Evolutionary conservation across 169 alveolate species (phyloP).

Genomic region (Plasmodium coatneyi): DNA sequence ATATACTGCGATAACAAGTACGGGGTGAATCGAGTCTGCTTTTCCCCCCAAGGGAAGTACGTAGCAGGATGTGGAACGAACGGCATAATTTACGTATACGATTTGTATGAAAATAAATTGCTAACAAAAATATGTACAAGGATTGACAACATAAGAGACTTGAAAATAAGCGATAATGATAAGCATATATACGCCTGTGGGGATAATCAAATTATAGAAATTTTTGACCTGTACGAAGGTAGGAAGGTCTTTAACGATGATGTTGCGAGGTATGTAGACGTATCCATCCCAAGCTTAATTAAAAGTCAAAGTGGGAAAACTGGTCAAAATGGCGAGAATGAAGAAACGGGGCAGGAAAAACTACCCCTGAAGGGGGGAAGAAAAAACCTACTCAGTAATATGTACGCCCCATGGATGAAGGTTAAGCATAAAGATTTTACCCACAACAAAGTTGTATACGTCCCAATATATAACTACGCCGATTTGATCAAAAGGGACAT

Average conservation of each 20-base stretch:
- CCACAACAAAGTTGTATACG: conserved; percentile 17
- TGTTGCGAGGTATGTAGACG: conserved; percentile 46
- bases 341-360: neutral
- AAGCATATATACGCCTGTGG: conserved; percentile 76
- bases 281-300: conserved; percentile 50
- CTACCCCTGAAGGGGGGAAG: neutral
- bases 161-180: conserved; percentile 70
- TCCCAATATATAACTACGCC: conserved; percentile 55
- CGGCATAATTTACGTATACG: conserved; percentile 65
- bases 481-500: conserved; percentile 52
- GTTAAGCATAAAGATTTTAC: conserved; percentile 39
- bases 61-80: conserved; percentile 74
- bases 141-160: conserved; percentile 60
- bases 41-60: conserved; percentile 75
- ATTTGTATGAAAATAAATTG: conserved; percentile 63
- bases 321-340: neutral
- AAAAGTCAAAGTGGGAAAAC: neutral
- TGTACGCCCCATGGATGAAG: conserved; percentile 39
- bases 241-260: conserved; percentile 24
- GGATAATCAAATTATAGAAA: conserved; percentile 49
- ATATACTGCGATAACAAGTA: conserved; percentile 37
- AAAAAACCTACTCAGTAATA: conserved; percentile 13
- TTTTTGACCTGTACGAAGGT: conserved; percentile 49
- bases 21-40: conserved; percentile 64
- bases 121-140: conserved; percentile 44